Evolutionary conservation across 1,284 basidiomycete genomes (phyloP).

Genomic region (Violaceomyces palustris): DNA sequence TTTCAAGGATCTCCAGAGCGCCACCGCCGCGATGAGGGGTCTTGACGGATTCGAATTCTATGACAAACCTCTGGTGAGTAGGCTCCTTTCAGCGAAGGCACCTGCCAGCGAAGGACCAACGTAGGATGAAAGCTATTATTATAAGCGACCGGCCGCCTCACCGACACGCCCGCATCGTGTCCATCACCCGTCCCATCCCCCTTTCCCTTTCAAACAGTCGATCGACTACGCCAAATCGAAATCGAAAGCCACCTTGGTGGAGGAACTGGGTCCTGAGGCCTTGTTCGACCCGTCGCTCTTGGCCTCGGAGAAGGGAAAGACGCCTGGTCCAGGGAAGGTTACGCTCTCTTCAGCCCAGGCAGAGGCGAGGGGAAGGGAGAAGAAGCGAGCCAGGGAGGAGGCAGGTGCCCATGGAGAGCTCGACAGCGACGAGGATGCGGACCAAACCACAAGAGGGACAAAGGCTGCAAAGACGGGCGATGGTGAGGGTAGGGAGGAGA

Average conservation of each 20-base stretch:
- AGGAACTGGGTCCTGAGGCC: conserved; percentile 34
- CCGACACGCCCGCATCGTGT: too few species aligned
- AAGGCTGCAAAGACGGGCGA: conserved; percentile 1
- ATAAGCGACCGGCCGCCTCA: neutral
- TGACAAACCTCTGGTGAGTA: conserved; percentile 76
- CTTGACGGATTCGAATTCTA: conserved; percentile 90
- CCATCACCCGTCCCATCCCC: too few species aligned
- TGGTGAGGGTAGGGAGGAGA: conserved; percentile 7
- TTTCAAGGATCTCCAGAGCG: conserved; percentile 79
- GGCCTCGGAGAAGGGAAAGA: conserved; percentile 1
- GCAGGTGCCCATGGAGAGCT: conserved; percentile 51
- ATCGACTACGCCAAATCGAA: conserved; percentile 81
- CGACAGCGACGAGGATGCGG: conserved; percentile 28
- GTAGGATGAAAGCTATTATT: neutral
- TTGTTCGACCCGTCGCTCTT: conserved; percentile 28
- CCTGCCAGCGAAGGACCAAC: neutral
- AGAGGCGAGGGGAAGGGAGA: conserved; percentile 64
- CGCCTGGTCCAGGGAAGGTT: conserved; percentile 33
- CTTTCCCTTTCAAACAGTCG: conserved; percentile 1
- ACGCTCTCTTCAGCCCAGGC: conserved; percentile 55
- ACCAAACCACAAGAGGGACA: too few species aligned
- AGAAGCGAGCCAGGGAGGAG: conserved; percentile 60
- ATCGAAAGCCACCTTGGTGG: conserved; percentile 67
- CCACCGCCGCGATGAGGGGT: conserved; percentile 83
- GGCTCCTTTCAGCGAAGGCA: neutral